phyloP scores from a whole-genome alignment of 1,139 yeast species.

The Hemisphaericaspora xylanilytica region DNA sequence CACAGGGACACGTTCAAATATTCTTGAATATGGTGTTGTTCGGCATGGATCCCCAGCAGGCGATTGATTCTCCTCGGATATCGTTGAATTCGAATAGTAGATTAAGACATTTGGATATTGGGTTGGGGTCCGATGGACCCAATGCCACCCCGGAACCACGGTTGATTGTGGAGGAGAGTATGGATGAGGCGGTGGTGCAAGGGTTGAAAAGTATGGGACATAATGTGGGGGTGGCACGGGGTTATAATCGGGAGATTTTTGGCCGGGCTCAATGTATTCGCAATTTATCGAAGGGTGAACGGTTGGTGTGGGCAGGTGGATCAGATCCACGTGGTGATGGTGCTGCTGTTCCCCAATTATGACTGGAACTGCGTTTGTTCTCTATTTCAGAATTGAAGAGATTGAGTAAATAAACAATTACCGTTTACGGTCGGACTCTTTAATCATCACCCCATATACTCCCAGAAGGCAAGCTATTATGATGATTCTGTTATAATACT shows the following conservation, averaged over 20 bases:
- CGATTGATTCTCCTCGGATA: constrained; percentile 71
- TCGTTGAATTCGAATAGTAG: constrained; percentile 54
- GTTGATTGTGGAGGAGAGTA: constrained; percentile 65
- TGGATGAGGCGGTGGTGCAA: constrained; percentile 38
- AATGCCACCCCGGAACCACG: constrained; percentile 54
- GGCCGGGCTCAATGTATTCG: constrained; percentile 75
- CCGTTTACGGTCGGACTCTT: too few species aligned
- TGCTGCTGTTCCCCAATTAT: constrained; percentile 43
- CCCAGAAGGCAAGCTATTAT: too few species aligned
- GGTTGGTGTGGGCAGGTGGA: constrained; percentile 60
- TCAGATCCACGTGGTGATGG: constrained; percentile 81
- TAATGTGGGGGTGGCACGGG: constrained; percentile 41
- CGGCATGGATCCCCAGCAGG: constrained; percentile 66
- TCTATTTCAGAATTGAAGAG: too few species aligned
- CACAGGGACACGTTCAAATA: constrained; percentile 79
- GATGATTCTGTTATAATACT: too few species aligned
- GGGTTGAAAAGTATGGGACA: constrained; percentile 57
- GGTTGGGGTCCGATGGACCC: constrained; percentile 65
- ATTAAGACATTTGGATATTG: constrained; percentile 42
- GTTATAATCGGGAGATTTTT: constrained; percentile 45
- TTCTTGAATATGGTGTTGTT: constrained; percentile 61
- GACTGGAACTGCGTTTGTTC: too few species aligned
- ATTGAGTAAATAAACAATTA: too few species aligned
- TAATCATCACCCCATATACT: too few species aligned
- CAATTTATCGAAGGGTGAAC: constrained; percentile 36